Percentiles rank a stretch among this genome's conserved stretches.
Evolutionary conservation across 1,284 basidiomycete species (phyloP).

Genomic region (Sporisorium scitamineum): DNA sequence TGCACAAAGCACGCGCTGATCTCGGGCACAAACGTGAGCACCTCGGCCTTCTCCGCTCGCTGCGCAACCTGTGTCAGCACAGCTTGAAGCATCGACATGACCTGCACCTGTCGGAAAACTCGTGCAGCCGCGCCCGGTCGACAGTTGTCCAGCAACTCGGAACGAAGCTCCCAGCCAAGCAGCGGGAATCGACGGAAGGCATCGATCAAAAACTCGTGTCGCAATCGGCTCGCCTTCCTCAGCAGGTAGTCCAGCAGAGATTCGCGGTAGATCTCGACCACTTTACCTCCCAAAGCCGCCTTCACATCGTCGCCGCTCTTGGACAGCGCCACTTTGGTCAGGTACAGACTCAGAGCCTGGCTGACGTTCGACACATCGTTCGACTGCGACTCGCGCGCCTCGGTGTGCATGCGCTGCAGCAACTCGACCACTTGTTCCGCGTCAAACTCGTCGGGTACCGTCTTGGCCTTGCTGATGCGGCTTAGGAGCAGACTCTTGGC

Average conservation of each 20-base stretch:
- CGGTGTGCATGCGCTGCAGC: slow-evolving; percentile 79
- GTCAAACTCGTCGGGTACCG: slow-evolving; percentile 75
- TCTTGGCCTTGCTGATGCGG: slow-evolving; percentile 81
- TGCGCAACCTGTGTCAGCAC: slow-evolving; percentile 76
- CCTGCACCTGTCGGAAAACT: slow-evolving; percentile 73
- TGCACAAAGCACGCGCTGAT: slow-evolving; percentile 74
- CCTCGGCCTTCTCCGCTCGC: slow-evolving; percentile 69
- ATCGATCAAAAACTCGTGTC: slow-evolving; percentile 81
- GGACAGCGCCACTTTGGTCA: slow-evolving; percentile 71
- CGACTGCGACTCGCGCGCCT: slow-evolving; percentile 77
- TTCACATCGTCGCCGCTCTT: slow-evolving; percentile 21
- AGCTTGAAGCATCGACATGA: slow-evolving; percentile 78
- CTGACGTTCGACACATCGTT: slow-evolving; percentile 77
- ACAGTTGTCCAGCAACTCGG: slow-evolving; percentile 74
- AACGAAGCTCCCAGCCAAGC: slow-evolving; percentile 78
- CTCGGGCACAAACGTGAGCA: slow-evolving; percentile 73
- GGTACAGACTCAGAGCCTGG: slow-evolving; percentile 79
- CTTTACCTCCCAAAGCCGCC: slow-evolving; percentile 50
- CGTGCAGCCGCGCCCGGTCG: slow-evolving; percentile 40
- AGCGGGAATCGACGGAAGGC: slow-evolving; percentile 79
- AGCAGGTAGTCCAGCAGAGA: slow-evolving; percentile 83
- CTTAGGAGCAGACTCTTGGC: slow-evolving; percentile 81
- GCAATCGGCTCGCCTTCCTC: slow-evolving; percentile 83
- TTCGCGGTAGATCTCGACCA: slow-evolving; percentile 75
- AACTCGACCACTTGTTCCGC: slow-evolving; percentile 71